Base-by-base conservation (phyloP, 2,329 filamentous ascomycete species). In the Sporothrix pseudoabietina region DNA sequence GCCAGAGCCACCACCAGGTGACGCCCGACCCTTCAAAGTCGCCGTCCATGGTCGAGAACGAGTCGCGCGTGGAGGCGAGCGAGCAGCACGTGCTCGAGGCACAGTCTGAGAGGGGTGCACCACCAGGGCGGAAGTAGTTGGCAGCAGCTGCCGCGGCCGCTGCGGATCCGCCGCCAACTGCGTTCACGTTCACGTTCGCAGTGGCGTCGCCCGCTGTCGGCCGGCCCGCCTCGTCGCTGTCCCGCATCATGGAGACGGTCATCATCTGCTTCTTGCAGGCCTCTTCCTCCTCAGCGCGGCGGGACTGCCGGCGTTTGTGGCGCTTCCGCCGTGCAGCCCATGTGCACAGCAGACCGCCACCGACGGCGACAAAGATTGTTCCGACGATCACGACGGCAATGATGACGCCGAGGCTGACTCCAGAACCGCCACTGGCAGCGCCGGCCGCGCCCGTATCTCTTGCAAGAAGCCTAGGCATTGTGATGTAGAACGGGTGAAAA, bases 341-440 rank as follows among this genome's bases (percentile, higher is more conserved):
- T 6, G 84, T 77, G 63, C 86, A 81, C 32, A 86, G 73, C 35
- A 85, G 78, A 0, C 83, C 84, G 7, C 87, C 73, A 8, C 77
- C 79, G 1, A 82, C 78, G 77, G 86, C 85, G 16, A 87, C 74
- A 7, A 86, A 71, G 1, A 85, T 77, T 19, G 84, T 83, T n/a
- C 85, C 85, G 44, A 82, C 82, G 35, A 89, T 75, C 14, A 83
- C 83, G 71, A 88, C 84, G 71, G 82, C 82, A 47, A 87, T 77
- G 72, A 84, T 78, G 26, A 77, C 79, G 26, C 81, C 80, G n/a
- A 78, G 78, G 3, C 80, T 80, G 49, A 82, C 35, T 4, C 59
- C 59, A 2, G 72, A 49, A 71, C 74, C 71, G 35, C 61, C 22
- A 39, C 70, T 39, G 30, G 65, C 32, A 4, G 71, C 61, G 1